phyloP scores from a whole-genome alignment of 129 eudicot species.

The Flaveria sonorensis region DNA sequence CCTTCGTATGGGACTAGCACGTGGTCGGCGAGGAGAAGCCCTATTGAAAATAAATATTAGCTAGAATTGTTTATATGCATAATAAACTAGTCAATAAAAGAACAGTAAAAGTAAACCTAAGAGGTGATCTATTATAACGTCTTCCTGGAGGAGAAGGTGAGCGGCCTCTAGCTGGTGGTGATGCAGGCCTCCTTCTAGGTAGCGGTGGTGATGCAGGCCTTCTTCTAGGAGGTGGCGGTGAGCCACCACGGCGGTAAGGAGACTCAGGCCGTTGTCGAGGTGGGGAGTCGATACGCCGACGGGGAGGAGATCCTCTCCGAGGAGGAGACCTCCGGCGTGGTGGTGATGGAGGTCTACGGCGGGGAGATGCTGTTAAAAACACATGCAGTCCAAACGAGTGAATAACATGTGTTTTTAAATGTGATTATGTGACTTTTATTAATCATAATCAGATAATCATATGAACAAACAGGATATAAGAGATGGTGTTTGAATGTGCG shows the following conservation, averaged over 20 bases:
- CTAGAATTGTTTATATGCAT: not conserved
- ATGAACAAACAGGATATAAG: not conserved
- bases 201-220: constrained; percentile 74
- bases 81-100: not conserved
- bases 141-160: constrained; percentile 82
- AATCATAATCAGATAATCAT: not conserved
- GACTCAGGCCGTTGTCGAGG: constrained; percentile 69
- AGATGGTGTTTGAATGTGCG: not conserved
- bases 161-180: constrained; percentile 87
- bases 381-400: not conserved
- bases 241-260: constrained; percentile 69
- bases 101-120: constrained; percentile 41
- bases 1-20: constrained; percentile 82
- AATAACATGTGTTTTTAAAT: not conserved
- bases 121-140: constrained; percentile 67
- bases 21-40: constrained; percentile 69
- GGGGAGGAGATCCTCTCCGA: constrained; percentile 85
- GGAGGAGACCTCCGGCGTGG: constrained; percentile 77
- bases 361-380: constrained; percentile 62
- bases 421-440: not conserved
- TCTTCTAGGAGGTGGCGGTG: constrained; percentile 79
- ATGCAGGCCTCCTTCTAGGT: constrained; percentile 71
- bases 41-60: constrained; percentile 35
- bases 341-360: constrained; percentile 61
- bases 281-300: constrained; percentile 76